Evolutionary conservation across 257 asterid species (phyloP).

Genomic region (Forsythia suspensa): DNA sequence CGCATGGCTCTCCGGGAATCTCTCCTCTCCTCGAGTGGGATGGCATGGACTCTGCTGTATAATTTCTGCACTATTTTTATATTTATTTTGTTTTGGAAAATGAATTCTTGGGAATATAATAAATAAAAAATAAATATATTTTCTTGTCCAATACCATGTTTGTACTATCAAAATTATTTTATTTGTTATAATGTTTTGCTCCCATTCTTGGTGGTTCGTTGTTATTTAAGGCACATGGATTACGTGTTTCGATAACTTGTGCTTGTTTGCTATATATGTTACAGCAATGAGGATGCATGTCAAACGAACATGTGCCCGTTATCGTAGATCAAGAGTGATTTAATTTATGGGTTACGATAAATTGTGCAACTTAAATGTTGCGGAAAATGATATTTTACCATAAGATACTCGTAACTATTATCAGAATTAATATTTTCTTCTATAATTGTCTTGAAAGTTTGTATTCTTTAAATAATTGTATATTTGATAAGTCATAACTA

Average conservation of each 20-base stretch:
- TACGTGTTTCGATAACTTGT: conserved; percentile 34
- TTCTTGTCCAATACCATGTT: conserved; percentile 13
- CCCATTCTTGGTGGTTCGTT: conserved; percentile 43
- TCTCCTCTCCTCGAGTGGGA: conserved; percentile 55
- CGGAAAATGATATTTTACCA: neutral
- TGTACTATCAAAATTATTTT: conserved; percentile 12
- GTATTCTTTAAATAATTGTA: too few relatives aligned
- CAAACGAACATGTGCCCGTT: neutral
- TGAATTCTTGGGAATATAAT: conserved; percentile 30
- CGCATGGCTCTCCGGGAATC: conserved; percentile 88
- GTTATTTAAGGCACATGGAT: conserved; percentile 38
- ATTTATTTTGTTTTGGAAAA: conserved; percentile 31
- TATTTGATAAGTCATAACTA: too few relatives aligned
- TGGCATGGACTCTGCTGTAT: conserved; percentile 38
- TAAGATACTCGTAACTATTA: neutral
- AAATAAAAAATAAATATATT: neutral
- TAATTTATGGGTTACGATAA: neutral
- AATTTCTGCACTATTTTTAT: neutral
- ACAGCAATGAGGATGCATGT: neutral
- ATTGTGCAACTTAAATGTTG: neutral
- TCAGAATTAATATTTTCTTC: too few relatives aligned
- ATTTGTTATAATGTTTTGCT: conserved; percentile 11
- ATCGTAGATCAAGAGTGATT: neutral
- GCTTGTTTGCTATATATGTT: conserved; percentile 11
- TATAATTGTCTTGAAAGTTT: too few relatives aligned